These are phyloP conservation scores for Torulaspora delbrueckii DNA, from an alignment of 805 yeast genomes.

Conservation along the genomic window DNA sequence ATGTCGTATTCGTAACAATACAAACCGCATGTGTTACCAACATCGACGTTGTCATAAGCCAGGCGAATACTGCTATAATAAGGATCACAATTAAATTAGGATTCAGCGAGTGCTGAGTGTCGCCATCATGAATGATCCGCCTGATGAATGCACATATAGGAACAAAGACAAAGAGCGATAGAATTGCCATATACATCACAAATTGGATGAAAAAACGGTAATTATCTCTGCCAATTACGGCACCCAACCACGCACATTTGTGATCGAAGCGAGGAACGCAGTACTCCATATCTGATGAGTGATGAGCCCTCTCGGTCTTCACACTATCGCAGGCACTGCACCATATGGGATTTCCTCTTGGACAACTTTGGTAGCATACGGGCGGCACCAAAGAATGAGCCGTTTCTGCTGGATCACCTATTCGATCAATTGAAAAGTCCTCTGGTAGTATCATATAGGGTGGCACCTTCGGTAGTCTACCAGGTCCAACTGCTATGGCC, in stretches of 20 bases:
- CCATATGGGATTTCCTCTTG: conserved; percentile 70
- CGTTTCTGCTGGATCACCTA: background rate
- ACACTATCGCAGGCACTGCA: conserved; percentile 63
- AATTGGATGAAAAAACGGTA: conserved; percentile 55
- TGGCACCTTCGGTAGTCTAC: conserved; percentile 25
- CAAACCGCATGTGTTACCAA: conserved; percentile 42
- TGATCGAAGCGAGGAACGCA: conserved; percentile 83
- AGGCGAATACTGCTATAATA: conserved; percentile 42
- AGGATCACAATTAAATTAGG: conserved; percentile 49
- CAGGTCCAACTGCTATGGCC: conserved; percentile 23
- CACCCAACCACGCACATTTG: conserved; percentile 73
- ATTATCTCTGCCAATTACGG: conserved; percentile 64
- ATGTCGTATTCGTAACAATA: conserved; percentile 46
- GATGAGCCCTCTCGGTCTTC: conserved; percentile 67
- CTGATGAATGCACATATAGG: conserved; percentile 37
- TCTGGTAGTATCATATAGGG: conserved; percentile 22
- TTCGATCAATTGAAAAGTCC: background rate
- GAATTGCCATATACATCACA: conserved; percentile 36
- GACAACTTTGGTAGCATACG: conserved; percentile 59
- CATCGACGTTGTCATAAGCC: conserved; percentile 43
- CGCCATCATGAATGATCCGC: conserved; percentile 13
- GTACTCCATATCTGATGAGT: conserved; percentile 47
- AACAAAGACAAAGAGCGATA: conserved; percentile 40
- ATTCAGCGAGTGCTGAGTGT: conserved; percentile 32
- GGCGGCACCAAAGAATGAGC: conserved; percentile 44